Percentiles rank a stretch among this genome's conserved stretches.
Conservation (phyloP, 345 rosid genomes). For the Reutealis trisperma region DNA sequence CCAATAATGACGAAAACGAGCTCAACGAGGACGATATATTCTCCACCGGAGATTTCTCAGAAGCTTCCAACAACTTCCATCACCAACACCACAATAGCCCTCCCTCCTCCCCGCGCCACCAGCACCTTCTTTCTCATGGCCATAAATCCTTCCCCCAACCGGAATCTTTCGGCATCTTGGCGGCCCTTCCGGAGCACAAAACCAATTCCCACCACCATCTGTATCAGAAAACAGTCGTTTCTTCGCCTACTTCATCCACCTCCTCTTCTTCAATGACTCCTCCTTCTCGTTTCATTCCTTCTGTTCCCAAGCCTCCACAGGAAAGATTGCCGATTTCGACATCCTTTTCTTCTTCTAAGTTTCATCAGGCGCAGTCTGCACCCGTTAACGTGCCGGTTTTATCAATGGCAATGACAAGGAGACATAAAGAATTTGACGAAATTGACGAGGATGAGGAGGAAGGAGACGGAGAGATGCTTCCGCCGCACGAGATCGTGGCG, state of each 20-base stretch:
- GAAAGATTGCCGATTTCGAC: conserved; percentile 40
- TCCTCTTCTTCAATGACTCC: conserved; percentile 47
- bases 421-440: conserved; percentile 45
- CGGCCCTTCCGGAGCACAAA: conserved; percentile 59
- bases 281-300: conserved; percentile 55
- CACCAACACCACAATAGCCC: conserved; percentile 18
- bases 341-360: conserved; percentile 29
- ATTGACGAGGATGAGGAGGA: conserved; percentile 52
- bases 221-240: conserved; percentile 53
- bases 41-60: conserved; percentile 53
- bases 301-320: conserved; percentile 66
- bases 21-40: conserved; percentile 73
- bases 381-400: conserved; percentile 72
- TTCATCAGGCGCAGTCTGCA: conserved; percentile 61
- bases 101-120: conserved; percentile 24
- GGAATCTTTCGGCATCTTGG: conserved; percentile 74
- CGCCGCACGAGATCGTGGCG: conserved; percentile 92
- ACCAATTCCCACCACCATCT: conserved; percentile 36
- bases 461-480: conserved; percentile 60
- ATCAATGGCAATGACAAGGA: conserved; percentile 37
- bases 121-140: conserved; percentile 12
- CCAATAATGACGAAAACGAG: conserved; percentile 47
- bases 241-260: conserved; percentile 33
- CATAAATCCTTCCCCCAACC: conserved; percentile 6
- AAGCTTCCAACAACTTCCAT: conserved; percentile 13